These are phyloP conservation scores for Blastocystis sp. DNA, from an alignment of 352 stramenopile genomes.

Conservation along the genomic window DNA sequence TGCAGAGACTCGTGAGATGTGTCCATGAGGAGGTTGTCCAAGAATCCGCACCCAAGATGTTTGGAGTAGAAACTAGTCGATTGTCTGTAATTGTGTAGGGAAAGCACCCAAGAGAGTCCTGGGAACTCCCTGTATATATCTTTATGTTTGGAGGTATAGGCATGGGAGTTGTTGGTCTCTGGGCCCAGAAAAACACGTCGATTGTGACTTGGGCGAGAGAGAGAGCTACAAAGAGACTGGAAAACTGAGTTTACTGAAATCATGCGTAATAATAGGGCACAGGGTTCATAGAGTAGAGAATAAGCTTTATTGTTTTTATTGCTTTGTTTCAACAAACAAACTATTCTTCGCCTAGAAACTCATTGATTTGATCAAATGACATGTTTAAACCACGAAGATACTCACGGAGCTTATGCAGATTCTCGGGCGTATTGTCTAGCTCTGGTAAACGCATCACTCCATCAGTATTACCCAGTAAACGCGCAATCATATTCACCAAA, in stretches of 20 bases:
- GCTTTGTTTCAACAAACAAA: constrained; percentile 45
- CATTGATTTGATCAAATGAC: constrained; percentile 42
- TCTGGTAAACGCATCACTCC: neutral
- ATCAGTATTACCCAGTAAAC: neutral
- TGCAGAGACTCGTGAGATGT: constrained; percentile 45
- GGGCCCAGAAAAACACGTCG: constrained; percentile 53
- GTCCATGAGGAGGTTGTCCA: neutral
- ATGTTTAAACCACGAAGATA: constrained; percentile 16
- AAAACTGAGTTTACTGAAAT: neutral
- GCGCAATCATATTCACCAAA: neutral
- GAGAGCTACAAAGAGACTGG: constrained; percentile 8
- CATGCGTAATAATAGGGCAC: neutral
- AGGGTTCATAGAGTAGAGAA: neutral
- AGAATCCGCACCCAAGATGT: constrained; percentile 57
- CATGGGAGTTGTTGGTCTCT: constrained; percentile 43
- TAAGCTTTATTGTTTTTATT: neutral
- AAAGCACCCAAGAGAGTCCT: constrained; percentile 45
- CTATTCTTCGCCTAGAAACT: constrained; percentile 10
- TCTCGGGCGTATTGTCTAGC: constrained; percentile 19
- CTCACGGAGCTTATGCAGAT: constrained; percentile 8
- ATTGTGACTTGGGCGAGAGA: constrained; percentile 32
- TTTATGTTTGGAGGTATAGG: constrained; percentile 51
- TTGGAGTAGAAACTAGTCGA: neutral
- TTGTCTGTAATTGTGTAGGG: neutral
- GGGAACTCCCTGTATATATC: constrained; percentile 45